Evolutionary conservation across 164 flowering plant species (phyloP), one percentile per base, ranked within the genome.

Genomic region (Sextonia rubra): DNA sequence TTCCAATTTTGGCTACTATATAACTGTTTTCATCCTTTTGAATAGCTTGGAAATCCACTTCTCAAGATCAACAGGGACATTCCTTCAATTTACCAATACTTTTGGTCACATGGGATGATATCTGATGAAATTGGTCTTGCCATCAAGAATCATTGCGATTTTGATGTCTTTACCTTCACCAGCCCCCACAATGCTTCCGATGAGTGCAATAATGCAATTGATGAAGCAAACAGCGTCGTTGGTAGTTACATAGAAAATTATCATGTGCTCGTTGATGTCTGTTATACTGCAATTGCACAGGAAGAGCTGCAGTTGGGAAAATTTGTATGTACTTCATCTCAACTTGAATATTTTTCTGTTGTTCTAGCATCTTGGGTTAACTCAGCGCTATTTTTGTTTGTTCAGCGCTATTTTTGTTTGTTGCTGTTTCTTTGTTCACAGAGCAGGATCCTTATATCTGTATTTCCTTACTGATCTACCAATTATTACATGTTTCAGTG

Each of bases 31-130:
- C n/a, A 58, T 17, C 61, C 23, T 20, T 29, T 60, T 37, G 11
- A 68, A 74, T 72, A 94, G 98, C 84, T 90, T 74, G 98, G 98
- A 14, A 94, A 94, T 76, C 98, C 98, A 66, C 94, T 94, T 70
- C 94, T 94, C 44, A 88, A 61, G 76, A 87, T 92, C 17, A 90
- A 86, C 60, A 84, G 84, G 25, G 97, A 94, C 81, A 71, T 75
- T 64, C 85, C 89, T 25, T 80, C 95, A 75, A 81, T 81, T 11
- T 94, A 89, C 60, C 91, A 91, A 70, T 92, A n/a, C 83, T 94
- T 85, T 74, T 94, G 97, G 98, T 94, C 98, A 7, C 97, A 94
- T 64, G 97, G 97, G 73, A 88, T 94, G 97, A 94, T 94, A 47
- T 94, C 98, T 58, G 98, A 94, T 82, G 97, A 94, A 82, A 44